Evolutionary conservation across 2,329 filamentous ascomycete species (phyloP).

Genomic region (Ophiostoma ulmi): DNA sequence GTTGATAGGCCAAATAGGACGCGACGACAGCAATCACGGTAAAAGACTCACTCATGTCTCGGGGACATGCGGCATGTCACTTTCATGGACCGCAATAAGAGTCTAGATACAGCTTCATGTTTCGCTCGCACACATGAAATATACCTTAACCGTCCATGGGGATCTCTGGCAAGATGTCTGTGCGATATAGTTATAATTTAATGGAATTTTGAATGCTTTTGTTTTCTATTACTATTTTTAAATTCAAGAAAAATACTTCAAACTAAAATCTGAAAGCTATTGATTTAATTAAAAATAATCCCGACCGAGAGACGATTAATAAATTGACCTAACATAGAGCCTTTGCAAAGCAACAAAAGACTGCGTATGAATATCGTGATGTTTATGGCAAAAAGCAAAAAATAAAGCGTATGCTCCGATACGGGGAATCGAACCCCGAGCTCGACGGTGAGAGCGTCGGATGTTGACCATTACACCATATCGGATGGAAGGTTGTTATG

Average conservation of each 20-base stretch:
- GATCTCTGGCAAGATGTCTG: no score
- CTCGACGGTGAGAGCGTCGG: conserved; percentile 27
- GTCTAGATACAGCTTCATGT: neutral
- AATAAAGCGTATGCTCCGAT: conserved; percentile 22
- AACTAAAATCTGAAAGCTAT: no score
- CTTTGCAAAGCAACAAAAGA: neutral
- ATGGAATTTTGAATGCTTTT: no score
- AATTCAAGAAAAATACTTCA: no score
- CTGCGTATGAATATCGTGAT: no score
- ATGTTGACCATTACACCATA: conserved; percentile 28
- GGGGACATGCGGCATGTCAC: neutral
- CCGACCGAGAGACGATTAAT: no score
- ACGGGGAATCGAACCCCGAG: conserved; percentile 27
- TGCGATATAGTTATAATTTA: no score
- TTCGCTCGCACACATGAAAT: no score
- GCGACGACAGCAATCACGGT: neutral
- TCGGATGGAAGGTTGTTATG: conserved; percentile 21
- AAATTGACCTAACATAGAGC: no score
- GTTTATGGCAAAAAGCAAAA: neutral
- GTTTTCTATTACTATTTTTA: no score
- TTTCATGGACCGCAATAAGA: neutral
- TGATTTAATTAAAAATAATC: no score
- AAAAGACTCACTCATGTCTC: neutral
- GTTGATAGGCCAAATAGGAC: neutral
- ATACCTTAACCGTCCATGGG: no score